Conservation (phyloP, 768 basidiomycete species). For the Dacryopinax primogenitus region DNA sequence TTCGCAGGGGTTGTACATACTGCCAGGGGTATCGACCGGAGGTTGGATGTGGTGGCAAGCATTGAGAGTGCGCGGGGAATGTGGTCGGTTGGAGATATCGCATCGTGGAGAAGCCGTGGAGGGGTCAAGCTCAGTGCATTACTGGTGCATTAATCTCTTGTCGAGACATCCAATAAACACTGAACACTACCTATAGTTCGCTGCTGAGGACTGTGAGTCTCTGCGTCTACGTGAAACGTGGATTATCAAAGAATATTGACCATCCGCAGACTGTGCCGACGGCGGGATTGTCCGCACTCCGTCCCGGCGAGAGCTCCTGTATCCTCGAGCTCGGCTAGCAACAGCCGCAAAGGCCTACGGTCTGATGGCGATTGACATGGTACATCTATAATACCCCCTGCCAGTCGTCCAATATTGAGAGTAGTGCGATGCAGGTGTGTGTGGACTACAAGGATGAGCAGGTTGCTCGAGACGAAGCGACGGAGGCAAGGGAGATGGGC, state of each 20-base stretch:
- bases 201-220: slow-evolving; percentile 77
- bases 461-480: slow-evolving; percentile 57
- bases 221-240: neutral
- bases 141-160: slow-evolving; percentile 38
- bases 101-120: slow-evolving; percentile 35
- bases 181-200: no score
- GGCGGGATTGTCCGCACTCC: slow-evolving; percentile 66
- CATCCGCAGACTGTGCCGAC: slow-evolving; percentile 66
- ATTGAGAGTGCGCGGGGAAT: slow-evolving; percentile 72
- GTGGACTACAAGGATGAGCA: slow-evolving; percentile 68
- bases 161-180: neutral
- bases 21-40: slow-evolving; percentile 18
- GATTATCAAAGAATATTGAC: neutral
- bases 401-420: neutral
- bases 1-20: slow-evolving; percentile 40
- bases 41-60: slow-evolving; percentile 57
- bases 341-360: slow-evolving; percentile 72
- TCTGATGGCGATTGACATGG: slow-evolving; percentile 85
- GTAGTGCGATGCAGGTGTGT: slow-evolving; percentile 46
- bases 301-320: slow-evolving; percentile 65
- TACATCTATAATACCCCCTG: slow-evolving; percentile 22
- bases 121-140: slow-evolving; percentile 46
- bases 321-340: slow-evolving; percentile 69
- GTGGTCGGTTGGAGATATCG: slow-evolving; percentile 56
- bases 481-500: slow-evolving; percentile 67